A percentile compares a stretch with the other conserved stretches of the same genome.
phyloP scores from a whole-genome alignment of 1,139 yeast genomes.

The Protomyces pachydermus region DNA sequence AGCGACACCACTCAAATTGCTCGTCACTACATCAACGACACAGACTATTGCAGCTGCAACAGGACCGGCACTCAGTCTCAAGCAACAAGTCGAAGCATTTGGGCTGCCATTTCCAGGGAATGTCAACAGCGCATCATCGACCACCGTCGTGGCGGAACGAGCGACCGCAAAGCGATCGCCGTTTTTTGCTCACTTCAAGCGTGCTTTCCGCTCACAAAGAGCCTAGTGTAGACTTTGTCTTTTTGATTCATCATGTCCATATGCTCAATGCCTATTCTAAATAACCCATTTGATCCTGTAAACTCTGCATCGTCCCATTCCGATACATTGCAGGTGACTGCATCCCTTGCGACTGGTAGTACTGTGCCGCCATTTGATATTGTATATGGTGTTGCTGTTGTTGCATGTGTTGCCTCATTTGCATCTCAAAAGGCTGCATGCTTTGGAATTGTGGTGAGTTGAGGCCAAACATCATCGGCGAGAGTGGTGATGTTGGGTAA shows the following conservation, averaged over 20 bases:
- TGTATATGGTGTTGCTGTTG: conserved; percentile 3
- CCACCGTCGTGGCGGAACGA: background rate
- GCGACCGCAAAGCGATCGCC: background rate
- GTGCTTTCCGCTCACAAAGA: background rate
- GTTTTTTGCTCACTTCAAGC: background rate
- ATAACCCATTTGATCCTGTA: background rate
- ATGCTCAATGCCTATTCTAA: background rate
- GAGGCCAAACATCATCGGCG: background rate
- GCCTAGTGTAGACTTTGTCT: background rate
- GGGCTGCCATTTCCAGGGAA: background rate
- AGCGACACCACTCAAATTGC: background rate
- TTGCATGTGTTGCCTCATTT: background rate
- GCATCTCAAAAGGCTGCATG: background rate
- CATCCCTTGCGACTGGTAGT: background rate
- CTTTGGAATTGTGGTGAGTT: background rate
- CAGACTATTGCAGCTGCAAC: background rate
- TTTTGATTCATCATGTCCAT: background rate
- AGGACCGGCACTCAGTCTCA: background rate
- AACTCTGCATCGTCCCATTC: background rate
- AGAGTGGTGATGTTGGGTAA: background rate
- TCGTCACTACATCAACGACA: background rate
- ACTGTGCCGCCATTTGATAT: background rate
- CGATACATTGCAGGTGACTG: background rate
- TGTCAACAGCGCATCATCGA: background rate
- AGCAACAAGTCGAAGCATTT: background rate